phyloP scores from a whole-genome alignment of 2,329 filamentous ascomycete genomes.

The Diaporthe helianthi region DNA sequence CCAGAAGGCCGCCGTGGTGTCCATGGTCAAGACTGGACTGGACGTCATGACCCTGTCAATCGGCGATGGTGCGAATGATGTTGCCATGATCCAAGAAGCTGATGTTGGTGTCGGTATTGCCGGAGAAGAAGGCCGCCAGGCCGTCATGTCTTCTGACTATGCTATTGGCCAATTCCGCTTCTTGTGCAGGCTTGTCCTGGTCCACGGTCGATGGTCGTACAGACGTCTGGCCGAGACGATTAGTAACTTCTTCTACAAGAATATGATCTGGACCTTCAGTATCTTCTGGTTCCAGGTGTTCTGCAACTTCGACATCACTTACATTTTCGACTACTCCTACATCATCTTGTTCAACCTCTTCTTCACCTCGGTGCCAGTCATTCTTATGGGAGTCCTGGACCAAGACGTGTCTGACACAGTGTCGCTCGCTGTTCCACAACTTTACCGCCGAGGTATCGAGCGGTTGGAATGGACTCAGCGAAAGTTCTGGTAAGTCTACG shows the following conservation, averaged over 20 bases:
- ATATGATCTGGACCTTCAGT: constrained; percentile 95
- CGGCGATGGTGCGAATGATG: constrained; percentile 93
- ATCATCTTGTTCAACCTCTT: constrained; percentile 96
- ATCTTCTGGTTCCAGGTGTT: constrained; percentile 99
- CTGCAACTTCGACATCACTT: constrained; percentile 94
- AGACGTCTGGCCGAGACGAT: constrained; percentile 90
- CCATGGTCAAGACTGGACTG: constrained; percentile 92
- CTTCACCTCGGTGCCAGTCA: constrained; percentile 94
- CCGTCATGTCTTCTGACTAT: constrained; percentile 96
- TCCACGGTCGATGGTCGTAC: constrained; percentile 97
- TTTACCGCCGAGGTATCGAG: constrained; percentile 95
- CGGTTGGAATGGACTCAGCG: constrained; percentile 93
- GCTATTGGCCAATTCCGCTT: constrained; percentile 94
- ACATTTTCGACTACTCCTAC: constrained; percentile 97
- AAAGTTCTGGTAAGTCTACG: constrained; percentile 85
- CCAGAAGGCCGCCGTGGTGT: constrained; percentile 96
- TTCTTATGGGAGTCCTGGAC: constrained; percentile 94
- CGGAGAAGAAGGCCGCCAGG: constrained; percentile 89
- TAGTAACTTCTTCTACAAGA: constrained; percentile 99
- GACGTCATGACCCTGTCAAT: constrained; percentile 96
- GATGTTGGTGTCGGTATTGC: constrained; percentile 97
- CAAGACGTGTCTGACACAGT: constrained; percentile 96
- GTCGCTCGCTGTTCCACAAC: constrained; percentile 90
- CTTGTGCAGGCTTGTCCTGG: constrained; percentile 82
- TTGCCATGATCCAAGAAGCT: constrained; percentile 97